Conservation (phyloP, 768 basidiomycete genomes). For the Cystobasidium onofrii region DNA sequence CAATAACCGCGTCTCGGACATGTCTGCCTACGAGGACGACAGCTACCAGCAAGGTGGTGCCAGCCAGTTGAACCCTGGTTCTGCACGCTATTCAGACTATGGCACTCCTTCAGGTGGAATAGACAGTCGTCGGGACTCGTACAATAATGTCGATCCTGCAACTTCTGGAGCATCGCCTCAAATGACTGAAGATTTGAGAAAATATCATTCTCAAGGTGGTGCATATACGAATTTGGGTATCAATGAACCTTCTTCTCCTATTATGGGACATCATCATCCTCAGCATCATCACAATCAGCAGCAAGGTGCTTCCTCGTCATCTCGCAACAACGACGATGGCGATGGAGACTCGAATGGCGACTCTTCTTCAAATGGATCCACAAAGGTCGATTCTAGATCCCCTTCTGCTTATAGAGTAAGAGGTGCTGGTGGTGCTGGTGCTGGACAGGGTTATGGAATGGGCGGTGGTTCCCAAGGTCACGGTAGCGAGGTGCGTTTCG, state of each 20-base stretch:
- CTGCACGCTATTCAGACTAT: neutral
- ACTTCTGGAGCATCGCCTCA: neutral
- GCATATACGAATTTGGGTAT: constrained; percentile 10
- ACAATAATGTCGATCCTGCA: constrained; percentile 1
- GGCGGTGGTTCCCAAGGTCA: neutral
- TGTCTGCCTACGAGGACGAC: constrained; percentile 2
- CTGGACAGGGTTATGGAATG: constrained; percentile 5
- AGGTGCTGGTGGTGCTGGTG: neutral
- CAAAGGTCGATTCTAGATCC: constrained; percentile 18
- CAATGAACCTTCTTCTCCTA: constrained; percentile 10
- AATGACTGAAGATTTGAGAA: constrained; percentile 17
- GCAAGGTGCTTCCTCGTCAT: neutral
- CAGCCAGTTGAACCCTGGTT: neutral
- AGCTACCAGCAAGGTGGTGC: neutral
- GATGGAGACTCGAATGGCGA: constrained; percentile 21
- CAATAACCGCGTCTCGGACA: neutral
- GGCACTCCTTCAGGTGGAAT: neutral
- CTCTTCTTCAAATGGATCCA: constrained; percentile 15
- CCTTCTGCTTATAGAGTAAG: constrained; percentile 12
- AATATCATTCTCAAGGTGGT: constrained; percentile 16
- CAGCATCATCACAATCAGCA: neutral
- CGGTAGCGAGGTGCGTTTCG: constrained; percentile 15
- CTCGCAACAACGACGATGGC: neutral
- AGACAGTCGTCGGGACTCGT: neutral
- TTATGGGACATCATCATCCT: constrained; percentile 7